Evolutionary conservation across 495 filamentous ascomycete species (phyloP).

Genomic region (Pseudoneurospora amorphoporcata): DNA sequence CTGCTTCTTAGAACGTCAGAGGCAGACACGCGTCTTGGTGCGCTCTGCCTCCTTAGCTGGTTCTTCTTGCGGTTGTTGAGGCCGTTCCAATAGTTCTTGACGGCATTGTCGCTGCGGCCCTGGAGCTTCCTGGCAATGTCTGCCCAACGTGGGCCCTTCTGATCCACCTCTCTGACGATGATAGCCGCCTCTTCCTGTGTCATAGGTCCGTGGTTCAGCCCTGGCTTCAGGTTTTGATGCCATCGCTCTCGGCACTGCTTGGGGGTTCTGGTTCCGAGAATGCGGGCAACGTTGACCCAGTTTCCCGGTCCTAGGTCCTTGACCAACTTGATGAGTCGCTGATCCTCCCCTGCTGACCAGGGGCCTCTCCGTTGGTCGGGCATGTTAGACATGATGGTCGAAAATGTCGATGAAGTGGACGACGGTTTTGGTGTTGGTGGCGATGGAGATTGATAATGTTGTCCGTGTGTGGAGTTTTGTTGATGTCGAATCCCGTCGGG

Average conservation of each 20-base stretch:
- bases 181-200: slow-evolving; percentile 73
- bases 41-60: background rate
- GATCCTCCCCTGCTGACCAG: slow-evolving; percentile 79
- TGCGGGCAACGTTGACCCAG: slow-evolving; percentile 82
- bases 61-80: slow-evolving; percentile 67
- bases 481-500: background rate
- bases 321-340: slow-evolving; percentile 60
- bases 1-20: background rate
- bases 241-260: slow-evolving; percentile 96
- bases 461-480: background rate
- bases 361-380: slow-evolving; percentile 45
- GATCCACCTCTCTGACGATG: slow-evolving; percentile 71
- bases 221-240: slow-evolving; percentile 90
- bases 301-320: slow-evolving; percentile 69
- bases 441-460: background rate
- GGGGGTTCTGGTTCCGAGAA: slow-evolving; percentile 67
- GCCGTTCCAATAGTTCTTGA: slow-evolving; percentile 99
- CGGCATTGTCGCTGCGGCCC: slow-evolving; percentile 91
- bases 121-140: slow-evolving; percentile 81
- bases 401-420: background rate
- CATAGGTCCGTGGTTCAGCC: slow-evolving; percentile 85
- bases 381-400: background rate
- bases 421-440: background rate
- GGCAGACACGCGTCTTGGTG: background rate
- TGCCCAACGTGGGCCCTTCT: slow-evolving; percentile 88